Evolutionary conservation across 2,329 filamentous ascomycete species (phyloP).

Genomic region (Cladosporium sp.): DNA sequence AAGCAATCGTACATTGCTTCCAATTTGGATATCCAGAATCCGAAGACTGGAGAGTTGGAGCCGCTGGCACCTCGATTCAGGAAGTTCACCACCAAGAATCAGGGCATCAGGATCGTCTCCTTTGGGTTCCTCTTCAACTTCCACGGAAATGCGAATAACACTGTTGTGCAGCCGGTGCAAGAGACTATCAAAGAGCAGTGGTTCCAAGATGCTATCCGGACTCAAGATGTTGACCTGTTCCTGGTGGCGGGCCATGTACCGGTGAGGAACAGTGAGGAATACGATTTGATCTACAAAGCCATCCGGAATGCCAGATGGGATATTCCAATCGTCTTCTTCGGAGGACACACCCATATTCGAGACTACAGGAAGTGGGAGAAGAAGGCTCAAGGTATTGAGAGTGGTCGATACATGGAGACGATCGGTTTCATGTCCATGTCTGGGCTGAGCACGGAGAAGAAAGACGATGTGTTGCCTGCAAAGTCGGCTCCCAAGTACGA

Average conservation of each 20-base stretch:
- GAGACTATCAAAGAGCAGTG: conserved; percentile 77
- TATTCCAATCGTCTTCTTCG: conserved; percentile 85
- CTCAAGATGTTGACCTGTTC: conserved; percentile 76
- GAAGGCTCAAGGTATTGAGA: conserved; percentile 73
- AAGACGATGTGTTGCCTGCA: conserved; percentile 25
- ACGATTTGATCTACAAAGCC: conserved; percentile 68
- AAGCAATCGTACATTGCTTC: conserved; percentile 77
- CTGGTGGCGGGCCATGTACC: conserved; percentile 82
- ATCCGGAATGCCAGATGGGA: conserved; percentile 74
- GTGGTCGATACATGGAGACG: conserved; percentile 90
- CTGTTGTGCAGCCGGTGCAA: conserved; percentile 72
- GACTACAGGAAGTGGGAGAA: conserved; percentile 77
- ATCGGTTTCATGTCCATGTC: conserved; percentile 88
- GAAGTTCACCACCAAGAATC: conserved; percentile 88
- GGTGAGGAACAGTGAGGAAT: conserved; percentile 69
- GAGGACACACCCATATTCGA: conserved; percentile 83
- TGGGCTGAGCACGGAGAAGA: conserved; percentile 49
- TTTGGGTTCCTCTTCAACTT: conserved; percentile 98
- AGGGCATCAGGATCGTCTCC: conserved; percentile 74
- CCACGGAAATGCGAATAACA: conserved; percentile 84
- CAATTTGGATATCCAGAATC: conserved; percentile 83
- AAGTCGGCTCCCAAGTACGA: conserved; percentile 55
- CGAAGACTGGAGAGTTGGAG: conserved; percentile 62
- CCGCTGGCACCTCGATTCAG: conserved; percentile 78
- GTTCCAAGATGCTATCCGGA: conserved; percentile 82